Evolutionary conservation across 345 rosid genomes (phyloP).

Genomic region (Excoecaria agallocha): DNA sequence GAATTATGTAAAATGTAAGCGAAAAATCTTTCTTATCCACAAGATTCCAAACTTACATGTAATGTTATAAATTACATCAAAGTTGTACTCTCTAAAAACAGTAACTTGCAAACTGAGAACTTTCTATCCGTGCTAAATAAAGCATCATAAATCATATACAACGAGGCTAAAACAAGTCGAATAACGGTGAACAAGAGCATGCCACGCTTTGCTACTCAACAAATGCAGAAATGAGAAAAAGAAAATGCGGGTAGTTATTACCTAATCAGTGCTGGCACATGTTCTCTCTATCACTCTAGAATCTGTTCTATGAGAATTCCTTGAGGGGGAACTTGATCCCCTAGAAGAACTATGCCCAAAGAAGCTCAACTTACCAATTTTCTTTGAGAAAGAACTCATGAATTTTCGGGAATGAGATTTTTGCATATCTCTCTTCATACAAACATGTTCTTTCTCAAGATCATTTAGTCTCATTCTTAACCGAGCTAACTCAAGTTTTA

Average conservation of each 20-base stretch:
- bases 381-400: slow-evolving; percentile 84
- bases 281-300: slow-evolving; percentile 76
- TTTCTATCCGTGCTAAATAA: slow-evolving; percentile 25
- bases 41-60: slow-evolving; percentile 16
- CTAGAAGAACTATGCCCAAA: slow-evolving; percentile 79
- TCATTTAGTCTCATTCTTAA: slow-evolving; percentile 89
- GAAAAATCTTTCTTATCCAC: slow-evolving; percentile 16
- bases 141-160: slow-evolving; percentile 52
- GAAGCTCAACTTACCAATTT: slow-evolving; percentile 72
- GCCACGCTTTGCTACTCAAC: slow-evolving; percentile 26
- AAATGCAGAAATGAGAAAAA: slow-evolving; percentile 22
- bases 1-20: slow-evolving; percentile 15
- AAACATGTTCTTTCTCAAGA: slow-evolving; percentile 91
- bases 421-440: slow-evolving; percentile 95
- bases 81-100: slow-evolving; percentile 21
- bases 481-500: slow-evolving; percentile 90
- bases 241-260: slow-evolving; percentile 14
- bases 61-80: slow-evolving; percentile 5
- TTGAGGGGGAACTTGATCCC: slow-evolving; percentile 93
- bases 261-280: slow-evolving; percentile 71
- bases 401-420: slow-evolving; percentile 86
- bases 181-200: slow-evolving; percentile 19
- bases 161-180: slow-evolving; percentile 15
- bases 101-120: slow-evolving; percentile 23
- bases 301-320: slow-evolving; percentile 75